A percentile compares a stretch with the other conserved stretches of the same genome.
phyloP scores from a whole-genome alignment of 2,329 filamentous ascomycete genomes.

The Alternaria gaisen region DNA sequence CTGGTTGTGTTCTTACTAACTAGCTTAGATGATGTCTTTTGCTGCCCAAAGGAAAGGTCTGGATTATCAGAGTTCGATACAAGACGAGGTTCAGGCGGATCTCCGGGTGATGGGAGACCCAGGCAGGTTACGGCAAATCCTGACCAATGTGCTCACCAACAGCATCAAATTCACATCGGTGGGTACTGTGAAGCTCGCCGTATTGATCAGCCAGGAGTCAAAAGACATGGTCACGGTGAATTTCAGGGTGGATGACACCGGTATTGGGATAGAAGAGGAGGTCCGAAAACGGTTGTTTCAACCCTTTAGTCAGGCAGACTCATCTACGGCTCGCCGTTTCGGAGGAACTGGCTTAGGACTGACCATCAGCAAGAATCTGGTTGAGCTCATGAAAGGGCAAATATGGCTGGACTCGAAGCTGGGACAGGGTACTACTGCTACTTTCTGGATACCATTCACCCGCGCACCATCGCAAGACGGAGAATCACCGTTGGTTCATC shows the following conservation, averaged over 20 bases:
- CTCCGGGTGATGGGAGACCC: slow-evolving; percentile 87
- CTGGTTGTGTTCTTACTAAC: not conserved
- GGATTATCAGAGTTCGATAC: slow-evolving; percentile 72
- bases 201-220: slow-evolving; percentile 70
- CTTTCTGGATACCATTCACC: slow-evolving; percentile 79
- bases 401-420: slow-evolving; percentile 74
- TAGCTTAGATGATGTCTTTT: slow-evolving; percentile 75
- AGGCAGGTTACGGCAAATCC: slow-evolving; percentile 82
- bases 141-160: slow-evolving; percentile 77
- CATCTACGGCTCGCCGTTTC: slow-evolving; percentile 80
- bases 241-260: slow-evolving; percentile 79
- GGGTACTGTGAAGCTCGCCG: slow-evolving; percentile 64
- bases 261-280: slow-evolving; percentile 82
- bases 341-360: slow-evolving; percentile 80
- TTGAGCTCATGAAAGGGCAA: slow-evolving; percentile 81
- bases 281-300: slow-evolving; percentile 77
- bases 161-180: slow-evolving; percentile 53
- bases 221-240: slow-evolving; percentile 71
- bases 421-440: slow-evolving; percentile 75
- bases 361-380: slow-evolving; percentile 79
- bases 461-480: slow-evolving; percentile 67
- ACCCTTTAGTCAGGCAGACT: slow-evolving; percentile 83
- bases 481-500: slow-evolving; percentile 64
- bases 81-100: slow-evolving; percentile 69
- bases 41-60: slow-evolving; percentile 83